Conservation (phyloP, 768 basidiomycete species). For the Kwoniella newhampshirensis region DNA sequence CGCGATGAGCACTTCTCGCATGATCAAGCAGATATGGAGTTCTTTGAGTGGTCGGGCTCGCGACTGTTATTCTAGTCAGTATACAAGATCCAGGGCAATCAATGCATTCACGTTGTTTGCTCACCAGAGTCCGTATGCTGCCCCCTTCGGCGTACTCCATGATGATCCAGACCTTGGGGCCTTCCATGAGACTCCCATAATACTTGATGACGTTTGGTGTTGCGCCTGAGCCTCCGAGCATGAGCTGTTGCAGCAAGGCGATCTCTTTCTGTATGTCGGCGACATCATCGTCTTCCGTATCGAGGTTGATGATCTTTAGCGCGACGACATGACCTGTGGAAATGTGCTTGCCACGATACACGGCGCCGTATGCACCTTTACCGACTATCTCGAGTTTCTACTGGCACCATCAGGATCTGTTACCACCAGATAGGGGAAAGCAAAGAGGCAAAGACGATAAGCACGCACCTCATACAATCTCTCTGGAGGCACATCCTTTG, state of each 20-base stretch:
- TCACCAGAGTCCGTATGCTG: constrained; percentile 75
- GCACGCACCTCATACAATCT: constrained; percentile 41
- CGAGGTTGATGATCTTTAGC: constrained; percentile 97
- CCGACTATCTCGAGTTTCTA: constrained; percentile 87
- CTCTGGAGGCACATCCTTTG: constrained; percentile 42
- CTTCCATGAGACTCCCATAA: constrained; percentile 93
- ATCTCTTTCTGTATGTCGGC: constrained; percentile 96
- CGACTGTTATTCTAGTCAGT: too few species aligned
- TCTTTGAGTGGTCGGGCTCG: constrained; percentile 84
- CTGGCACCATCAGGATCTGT: not conserved
- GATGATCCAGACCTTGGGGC: constrained; percentile 95
- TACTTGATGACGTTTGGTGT: constrained; percentile 88
- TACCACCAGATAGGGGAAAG: not conserved
- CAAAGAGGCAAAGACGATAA: too few species aligned
- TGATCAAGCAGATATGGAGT: constrained; percentile 79
- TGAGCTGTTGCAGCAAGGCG: constrained; percentile 79
- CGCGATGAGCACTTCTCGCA: constrained; percentile 82
- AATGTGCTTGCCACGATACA: constrained; percentile 84
- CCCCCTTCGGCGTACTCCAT: constrained; percentile 98
- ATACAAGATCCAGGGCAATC: not conserved
- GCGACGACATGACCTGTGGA: constrained; percentile 85
- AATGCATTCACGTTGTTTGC: constrained; percentile 12
- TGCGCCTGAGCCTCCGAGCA: constrained; percentile 56
- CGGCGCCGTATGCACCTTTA: constrained; percentile 93
- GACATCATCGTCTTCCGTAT: constrained; percentile 94